Base-by-base conservation (phyloP, 108 stramenopile species). In the Cyclotella baltica region DNA sequence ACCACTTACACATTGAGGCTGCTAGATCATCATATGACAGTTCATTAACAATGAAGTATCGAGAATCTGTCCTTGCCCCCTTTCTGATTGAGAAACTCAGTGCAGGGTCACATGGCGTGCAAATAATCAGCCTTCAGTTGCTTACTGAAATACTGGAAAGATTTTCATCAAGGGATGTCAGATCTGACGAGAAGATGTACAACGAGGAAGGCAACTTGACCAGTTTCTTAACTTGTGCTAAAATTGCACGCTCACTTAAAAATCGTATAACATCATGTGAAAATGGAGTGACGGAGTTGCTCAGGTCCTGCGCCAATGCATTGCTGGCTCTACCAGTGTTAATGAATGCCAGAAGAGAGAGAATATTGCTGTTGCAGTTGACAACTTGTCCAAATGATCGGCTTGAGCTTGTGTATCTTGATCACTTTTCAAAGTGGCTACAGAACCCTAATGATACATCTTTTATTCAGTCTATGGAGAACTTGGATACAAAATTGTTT, bases 361-460 rank as follows among this genome's bases (percentile, higher is more conserved):
- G 25, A 0, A 38, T 23, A 1, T 57, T 70, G 6, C 20, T 77
- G 61, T 22, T 70, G 33, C 35, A 30, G 22, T 65, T 48, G 59
- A 61, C 59, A 52, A 2, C 48, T 34, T 23, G 18, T 53, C 53
- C 67, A 25, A 33, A 28, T 2, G 16, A 63, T 33, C 31, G 33
- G 15, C 58, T 37, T 70, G 29, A 34, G 22, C 23, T 51, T 23
- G 20, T 61, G 10, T 80, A 80, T 52, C 62, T 73, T 30, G 25
- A 35, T 16, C 50, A 64, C 47, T 61, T 80, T 56, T 52, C 38
- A 15, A 69, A 69, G 25, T 80, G 80, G 73, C 73, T 80, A 4
- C 22, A 38, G 11, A 23, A 64, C 22, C 63, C 63, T 4, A 13
- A 43, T 13, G n/a, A 52, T n/a, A 4, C 51, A 52, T 20, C n/a